phyloP scores from a whole-genome alignment of 2,329 filamentous ascomycete species.

The Sporothrix sp. region DNA sequence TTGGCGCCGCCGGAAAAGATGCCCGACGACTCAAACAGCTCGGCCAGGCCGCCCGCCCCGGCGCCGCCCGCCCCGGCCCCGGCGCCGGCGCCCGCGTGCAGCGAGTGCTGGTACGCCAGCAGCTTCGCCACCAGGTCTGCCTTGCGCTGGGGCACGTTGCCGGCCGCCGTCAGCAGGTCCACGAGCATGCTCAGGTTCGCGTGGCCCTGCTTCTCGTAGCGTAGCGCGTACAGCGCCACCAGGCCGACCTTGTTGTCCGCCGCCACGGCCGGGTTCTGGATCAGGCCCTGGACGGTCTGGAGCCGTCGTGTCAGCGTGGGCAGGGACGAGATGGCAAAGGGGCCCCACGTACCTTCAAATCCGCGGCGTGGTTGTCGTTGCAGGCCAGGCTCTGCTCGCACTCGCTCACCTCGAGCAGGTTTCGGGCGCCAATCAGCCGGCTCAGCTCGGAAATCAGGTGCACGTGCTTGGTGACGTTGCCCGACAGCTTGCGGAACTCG shows the following conservation, averaged over 20 bases:
- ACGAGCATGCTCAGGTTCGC: conserved; percentile 73
- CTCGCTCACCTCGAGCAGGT: conserved; percentile 90
- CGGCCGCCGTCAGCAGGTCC: conserved; percentile 75
- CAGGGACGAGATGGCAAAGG: neutral
- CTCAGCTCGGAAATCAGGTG: conserved; percentile 91
- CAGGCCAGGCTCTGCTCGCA: conserved; percentile 94
- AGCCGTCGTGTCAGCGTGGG: neutral
- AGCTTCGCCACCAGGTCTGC: conserved; percentile 76
- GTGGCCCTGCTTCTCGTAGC: conserved; percentile 80
- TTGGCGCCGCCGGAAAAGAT: conserved; percentile 73
- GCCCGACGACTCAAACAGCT: conserved; percentile 83
- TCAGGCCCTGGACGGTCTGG: conserved; percentile 73
- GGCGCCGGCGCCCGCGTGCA: conserved; percentile 71
- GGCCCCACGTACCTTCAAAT: conserved; percentile 61
- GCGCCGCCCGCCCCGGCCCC: conserved; percentile 68
- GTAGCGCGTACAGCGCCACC: conserved; percentile 87
- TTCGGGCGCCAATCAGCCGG: conserved; percentile 74
- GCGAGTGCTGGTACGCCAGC: conserved; percentile 73
- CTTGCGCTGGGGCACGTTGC: conserved; percentile 64
- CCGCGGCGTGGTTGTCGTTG: conserved; percentile 85
- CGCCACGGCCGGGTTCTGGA: conserved; percentile 69
- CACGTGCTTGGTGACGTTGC: conserved; percentile 97
- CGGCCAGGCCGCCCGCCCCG: conserved; percentile 68
- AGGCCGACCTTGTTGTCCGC: conserved; percentile 77
- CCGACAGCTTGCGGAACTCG: conserved; percentile 91